These are phyloP conservation scores for Euphorbia celastroides DNA, from an alignment of 441 rosid genomes.

Conservation along the genomic window DNA sequence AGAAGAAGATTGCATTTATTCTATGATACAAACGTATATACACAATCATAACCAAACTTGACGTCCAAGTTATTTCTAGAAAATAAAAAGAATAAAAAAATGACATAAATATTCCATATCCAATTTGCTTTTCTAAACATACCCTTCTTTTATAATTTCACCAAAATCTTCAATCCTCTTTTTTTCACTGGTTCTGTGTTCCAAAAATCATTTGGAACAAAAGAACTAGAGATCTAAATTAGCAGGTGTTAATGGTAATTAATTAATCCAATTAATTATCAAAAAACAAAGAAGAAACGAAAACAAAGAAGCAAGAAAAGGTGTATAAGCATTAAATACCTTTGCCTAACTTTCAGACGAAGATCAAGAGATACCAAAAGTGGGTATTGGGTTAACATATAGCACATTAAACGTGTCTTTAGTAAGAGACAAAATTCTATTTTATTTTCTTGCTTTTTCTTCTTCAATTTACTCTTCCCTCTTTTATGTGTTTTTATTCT, in stretches of 20 bases:
- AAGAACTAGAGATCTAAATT: background rate
- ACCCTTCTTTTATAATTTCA: conserved; percentile 1
- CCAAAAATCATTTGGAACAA: conserved; percentile 11
- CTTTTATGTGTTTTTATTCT: conserved; percentile 5
- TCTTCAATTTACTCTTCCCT: background rate
- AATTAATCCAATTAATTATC: background rate
- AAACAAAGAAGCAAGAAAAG: conserved; percentile 16
- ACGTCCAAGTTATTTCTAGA: conserved; percentile 52
- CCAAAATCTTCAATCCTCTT: conserved; percentile 3
- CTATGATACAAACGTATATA: conserved; percentile 32
- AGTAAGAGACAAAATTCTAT: conserved; percentile 14
- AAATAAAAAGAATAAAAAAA: background rate
- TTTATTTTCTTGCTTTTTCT: background rate
- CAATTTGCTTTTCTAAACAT: background rate
- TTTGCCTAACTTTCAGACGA: conserved; percentile 13
- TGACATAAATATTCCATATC: conserved; percentile 2
- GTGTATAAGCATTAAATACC: conserved; percentile 30
- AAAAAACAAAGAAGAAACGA: too few species aligned
- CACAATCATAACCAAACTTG: conserved; percentile 48
- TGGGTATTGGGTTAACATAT: conserved; percentile 17
- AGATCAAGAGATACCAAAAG: conserved; percentile 19
- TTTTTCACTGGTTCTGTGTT: conserved; percentile 11
- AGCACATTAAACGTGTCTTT: conserved; percentile 28
- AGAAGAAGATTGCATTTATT: conserved; percentile 19
- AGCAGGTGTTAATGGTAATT: background rate